Evolutionary conservation across 257 asterid genomes (phyloP).

Genomic region (Linderniella brevidens): DNA sequence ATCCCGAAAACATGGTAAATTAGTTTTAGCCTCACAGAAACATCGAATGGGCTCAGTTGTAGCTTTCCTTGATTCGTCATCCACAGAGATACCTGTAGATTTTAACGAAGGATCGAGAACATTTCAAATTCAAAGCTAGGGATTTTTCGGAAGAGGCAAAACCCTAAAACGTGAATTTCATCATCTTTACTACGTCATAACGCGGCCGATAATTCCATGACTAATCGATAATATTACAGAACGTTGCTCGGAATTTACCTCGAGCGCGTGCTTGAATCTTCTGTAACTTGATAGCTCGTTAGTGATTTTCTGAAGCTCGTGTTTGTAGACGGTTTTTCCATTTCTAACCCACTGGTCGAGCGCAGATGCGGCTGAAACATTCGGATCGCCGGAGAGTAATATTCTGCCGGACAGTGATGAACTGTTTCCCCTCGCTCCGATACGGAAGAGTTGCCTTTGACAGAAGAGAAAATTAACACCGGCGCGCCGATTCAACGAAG

Average conservation of each 20-base stretch:
- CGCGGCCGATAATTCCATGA: not conserved
- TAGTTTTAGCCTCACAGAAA: constrained; percentile 30
- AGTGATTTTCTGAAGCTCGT: constrained; percentile 18
- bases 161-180: constrained; percentile 1
- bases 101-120: not conserved
- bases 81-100: constrained; percentile 53
- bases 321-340: constrained; percentile 18
- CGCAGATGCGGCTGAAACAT: constrained; percentile 25
- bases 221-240: not conserved
- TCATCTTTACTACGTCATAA: not conserved
- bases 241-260: constrained; percentile 17
- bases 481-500: constrained; percentile 4
- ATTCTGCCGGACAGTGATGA: constrained; percentile 29
- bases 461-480: not conserved
- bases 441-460: not conserved
- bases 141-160: not conserved
- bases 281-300: constrained; percentile 15
- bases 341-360: constrained; percentile 48
- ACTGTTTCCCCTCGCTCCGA: too few species aligned
- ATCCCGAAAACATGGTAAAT: constrained; percentile 32
- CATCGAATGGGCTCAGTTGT: constrained; percentile 18
- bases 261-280: constrained; percentile 62
- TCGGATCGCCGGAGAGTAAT: constrained; percentile 40
- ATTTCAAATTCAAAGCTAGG: too few species aligned
- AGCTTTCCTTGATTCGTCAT: constrained; percentile 38